Percentiles rank a stretch among this genome's conserved stretches.
These are phyloP conservation scores for Jasminum sambac DNA, from an alignment of 257 asterid species.

Conservation along the genomic window DNA sequence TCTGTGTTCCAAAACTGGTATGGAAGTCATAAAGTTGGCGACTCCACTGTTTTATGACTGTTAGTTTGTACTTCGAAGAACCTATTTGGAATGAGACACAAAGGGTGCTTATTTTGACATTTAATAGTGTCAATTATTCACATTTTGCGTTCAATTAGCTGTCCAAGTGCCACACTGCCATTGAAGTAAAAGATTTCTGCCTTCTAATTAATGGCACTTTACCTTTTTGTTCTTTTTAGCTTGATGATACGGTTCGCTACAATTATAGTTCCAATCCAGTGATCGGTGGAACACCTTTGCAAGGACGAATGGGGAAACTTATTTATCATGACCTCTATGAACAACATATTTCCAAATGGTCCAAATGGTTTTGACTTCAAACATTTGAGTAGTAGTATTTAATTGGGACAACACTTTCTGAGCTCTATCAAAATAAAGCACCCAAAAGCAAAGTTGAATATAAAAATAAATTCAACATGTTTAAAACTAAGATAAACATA, in stretches of 20 bases:
- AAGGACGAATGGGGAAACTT: neutral
- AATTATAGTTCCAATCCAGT: neutral
- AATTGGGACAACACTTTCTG: neutral
- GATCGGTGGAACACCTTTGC: neutral
- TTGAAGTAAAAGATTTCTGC: neutral
- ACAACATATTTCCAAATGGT: neutral
- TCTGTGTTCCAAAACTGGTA: neutral
- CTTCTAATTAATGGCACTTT: neutral
- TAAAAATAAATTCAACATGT: neutral
- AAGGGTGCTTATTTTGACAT: neutral
- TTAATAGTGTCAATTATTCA: neutral
- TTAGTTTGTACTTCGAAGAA: neutral
- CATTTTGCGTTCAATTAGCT: neutral
- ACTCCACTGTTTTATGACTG: neutral
- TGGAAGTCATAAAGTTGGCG: neutral
- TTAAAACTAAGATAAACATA: neutral
- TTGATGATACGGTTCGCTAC: neutral
- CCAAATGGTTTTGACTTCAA: neutral
- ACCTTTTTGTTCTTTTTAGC: neutral
- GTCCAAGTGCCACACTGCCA: neutral
- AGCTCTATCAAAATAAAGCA: neutral
- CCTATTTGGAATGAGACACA: constrained; percentile 3
- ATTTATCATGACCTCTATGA: neutral
- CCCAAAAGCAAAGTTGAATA: no score
- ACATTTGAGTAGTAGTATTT: neutral